phyloP scores from a whole-genome alignment of 495 filamentous ascomycete species.

The Xylaria scruposa region DNA sequence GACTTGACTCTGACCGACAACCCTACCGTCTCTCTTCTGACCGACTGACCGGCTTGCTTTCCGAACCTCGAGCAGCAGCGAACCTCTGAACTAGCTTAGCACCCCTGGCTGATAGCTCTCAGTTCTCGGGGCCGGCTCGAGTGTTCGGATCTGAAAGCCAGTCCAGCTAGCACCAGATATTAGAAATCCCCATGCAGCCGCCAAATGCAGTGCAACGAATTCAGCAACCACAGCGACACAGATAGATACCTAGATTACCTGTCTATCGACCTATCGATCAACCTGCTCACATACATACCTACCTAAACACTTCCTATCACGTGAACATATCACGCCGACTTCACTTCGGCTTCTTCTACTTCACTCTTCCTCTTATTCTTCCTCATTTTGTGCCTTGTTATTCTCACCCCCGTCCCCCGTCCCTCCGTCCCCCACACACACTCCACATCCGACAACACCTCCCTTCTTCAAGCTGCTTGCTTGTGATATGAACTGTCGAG shows the following conservation, averaged over 20 bases:
- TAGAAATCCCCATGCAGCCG: constrained; percentile 10
- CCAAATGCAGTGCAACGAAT: not conserved
- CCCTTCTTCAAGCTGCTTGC: not conserved
- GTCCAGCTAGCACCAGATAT: not conserved
- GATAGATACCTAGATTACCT: not conserved
- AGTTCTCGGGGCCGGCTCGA: constrained; percentile 11
- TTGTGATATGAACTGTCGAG: not conserved
- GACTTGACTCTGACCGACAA: not conserved
- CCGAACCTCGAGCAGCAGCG: not conserved
- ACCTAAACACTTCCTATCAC: not conserved
- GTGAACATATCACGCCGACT: not conserved
- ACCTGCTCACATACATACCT: not conserved
- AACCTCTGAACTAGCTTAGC: not conserved
- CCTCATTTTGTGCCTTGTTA: not conserved
- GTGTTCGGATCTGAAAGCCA: constrained; percentile 4
- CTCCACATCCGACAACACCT: constrained; percentile 2
- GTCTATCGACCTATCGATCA: not conserved
- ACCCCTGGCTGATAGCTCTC: not conserved
- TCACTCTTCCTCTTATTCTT: not conserved
- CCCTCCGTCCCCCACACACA: not conserved
- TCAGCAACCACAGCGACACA: not conserved
- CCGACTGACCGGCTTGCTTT: not conserved
- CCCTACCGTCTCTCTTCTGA: not conserved
- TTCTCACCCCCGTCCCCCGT: not conserved
- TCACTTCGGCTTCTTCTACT: not conserved